A percentile compares a stretch with the other conserved stretches of the same genome.
Conservation (phyloP, 352 stramenopile species). For the Phytopythium vexans region DNA sequence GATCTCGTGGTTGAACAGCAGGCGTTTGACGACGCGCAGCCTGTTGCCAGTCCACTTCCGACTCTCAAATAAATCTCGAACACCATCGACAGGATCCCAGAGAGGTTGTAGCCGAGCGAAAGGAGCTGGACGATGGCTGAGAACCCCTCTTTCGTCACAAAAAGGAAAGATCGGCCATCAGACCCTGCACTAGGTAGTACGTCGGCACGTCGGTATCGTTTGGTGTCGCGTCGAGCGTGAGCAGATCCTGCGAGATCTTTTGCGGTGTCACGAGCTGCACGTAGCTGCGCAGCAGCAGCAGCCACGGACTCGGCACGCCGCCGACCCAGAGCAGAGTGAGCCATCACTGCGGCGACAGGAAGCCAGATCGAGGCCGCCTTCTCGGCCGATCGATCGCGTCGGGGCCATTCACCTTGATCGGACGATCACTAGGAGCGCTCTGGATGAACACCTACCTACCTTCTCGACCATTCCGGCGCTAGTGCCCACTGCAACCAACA, state of each 20-base stretch:
- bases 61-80: constrained; percentile 26
- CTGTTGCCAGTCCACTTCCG: background rate
- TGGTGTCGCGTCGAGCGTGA: background rate
- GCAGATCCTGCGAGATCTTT: constrained; percentile 11
- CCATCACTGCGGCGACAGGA: background rate
- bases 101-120: constrained; percentile 23
- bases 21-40: constrained; percentile 15
- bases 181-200: constrained; percentile 8
- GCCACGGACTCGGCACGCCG: constrained; percentile 15
- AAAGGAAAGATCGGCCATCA: constrained; percentile 28
- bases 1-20: constrained; percentile 29
- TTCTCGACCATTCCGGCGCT: too few relatives aligned
- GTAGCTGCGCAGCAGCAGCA: constrained; percentile 17
- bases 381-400: background rate
- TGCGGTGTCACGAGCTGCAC: constrained; percentile 15
- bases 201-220: background rate
- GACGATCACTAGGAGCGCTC: too few relatives aligned
- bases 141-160: constrained; percentile 20
- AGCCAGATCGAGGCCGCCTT: background rate
- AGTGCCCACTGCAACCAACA: too few relatives aligned
- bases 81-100: constrained; percentile 16
- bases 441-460: too few relatives aligned
- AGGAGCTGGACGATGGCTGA: constrained; percentile 15
- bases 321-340: constrained; percentile 23
- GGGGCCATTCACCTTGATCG: background rate